phyloP scores from a whole-genome alignment of 176 grass and related monocot genomes.

The Miscanthus lutarioriparius region DNA sequence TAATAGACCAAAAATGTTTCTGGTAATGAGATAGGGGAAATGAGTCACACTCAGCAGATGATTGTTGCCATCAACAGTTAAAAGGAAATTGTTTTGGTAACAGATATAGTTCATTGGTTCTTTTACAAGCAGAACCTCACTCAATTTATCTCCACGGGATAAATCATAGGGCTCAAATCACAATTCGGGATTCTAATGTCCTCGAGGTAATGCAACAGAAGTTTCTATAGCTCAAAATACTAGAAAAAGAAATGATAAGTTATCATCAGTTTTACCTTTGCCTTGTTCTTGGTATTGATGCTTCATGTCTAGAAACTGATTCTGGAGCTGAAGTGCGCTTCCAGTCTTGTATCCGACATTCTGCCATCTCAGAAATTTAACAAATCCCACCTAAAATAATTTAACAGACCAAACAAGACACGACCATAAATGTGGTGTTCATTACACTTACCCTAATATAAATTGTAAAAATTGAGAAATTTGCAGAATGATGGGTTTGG shows the following conservation, averaged over 20 bases:
- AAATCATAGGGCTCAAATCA: neutral
- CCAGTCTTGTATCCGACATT: neutral
- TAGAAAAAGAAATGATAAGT: neutral
- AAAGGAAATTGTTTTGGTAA: neutral
- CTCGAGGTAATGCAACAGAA: conserved; percentile 7
- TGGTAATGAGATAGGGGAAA: conserved; percentile 33
- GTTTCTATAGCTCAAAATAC: conserved; percentile 8
- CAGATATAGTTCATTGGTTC: neutral
- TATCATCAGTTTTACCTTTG: conserved; percentile 27
- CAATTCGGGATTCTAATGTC: neutral
- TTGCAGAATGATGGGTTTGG: neutral
- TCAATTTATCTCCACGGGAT: neutral
- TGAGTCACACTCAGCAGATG: conserved; percentile 32
- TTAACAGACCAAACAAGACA: conserved; percentile 1
- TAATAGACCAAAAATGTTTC: conserved; percentile 86
- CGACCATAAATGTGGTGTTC: neutral
- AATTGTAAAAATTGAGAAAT: neutral
- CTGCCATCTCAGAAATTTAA: conserved; percentile 12
- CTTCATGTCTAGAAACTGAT: conserved; percentile 23
- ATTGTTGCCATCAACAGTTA: neutral
- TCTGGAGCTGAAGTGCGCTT: conserved; percentile 5
- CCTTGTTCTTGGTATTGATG: neutral
- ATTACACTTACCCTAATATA: neutral
- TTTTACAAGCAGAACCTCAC: neutral
- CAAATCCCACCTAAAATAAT: neutral